Percentiles rank a stretch among this genome's conserved stretches.
These are phyloP conservation scores for Phellopilus nigrolimitatus DNA, from an alignment of 1,284 basidiomycete species.

Conservation along the genomic window DNA sequence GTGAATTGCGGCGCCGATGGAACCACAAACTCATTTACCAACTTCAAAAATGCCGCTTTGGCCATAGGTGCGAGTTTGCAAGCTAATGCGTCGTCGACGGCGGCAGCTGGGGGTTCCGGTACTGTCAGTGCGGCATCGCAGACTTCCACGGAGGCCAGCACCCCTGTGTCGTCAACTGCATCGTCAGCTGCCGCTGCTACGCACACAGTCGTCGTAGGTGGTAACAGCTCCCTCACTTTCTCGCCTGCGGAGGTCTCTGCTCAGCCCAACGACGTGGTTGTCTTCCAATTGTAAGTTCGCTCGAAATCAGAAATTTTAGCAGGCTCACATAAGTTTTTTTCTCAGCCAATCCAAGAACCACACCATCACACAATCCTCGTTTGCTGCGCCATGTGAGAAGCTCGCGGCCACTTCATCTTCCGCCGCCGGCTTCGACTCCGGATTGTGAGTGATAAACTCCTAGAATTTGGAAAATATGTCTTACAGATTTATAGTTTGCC, in stretches of 20 bases:
- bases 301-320: background rate
- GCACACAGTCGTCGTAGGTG: constrained; percentile 44
- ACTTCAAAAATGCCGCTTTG: constrained; percentile 50
- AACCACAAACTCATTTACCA: constrained; percentile 48
- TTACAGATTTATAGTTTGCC: constrained; percentile 38
- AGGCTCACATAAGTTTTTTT: background rate
- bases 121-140: constrained; percentile 25
- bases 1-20: constrained; percentile 54
- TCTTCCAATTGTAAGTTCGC: constrained; percentile 51
- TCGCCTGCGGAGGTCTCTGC: constrained; percentile 47
- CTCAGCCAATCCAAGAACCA: constrained; percentile 56
- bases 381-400: constrained; percentile 51
- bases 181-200: constrained; percentile 28
- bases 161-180: constrained; percentile 27
- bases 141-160: constrained; percentile 34
- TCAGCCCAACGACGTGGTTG: constrained; percentile 44
- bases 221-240: constrained; percentile 42
- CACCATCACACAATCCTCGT: constrained; percentile 64
- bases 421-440: constrained; percentile 52
- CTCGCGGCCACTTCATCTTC: constrained; percentile 32
- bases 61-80: constrained; percentile 43
- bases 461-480: background rate
- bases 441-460: constrained; percentile 40
- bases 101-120: constrained; percentile 20
- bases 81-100: constrained; percentile 34